Evolutionary conservation across 169 alveolate species (phyloP).

Genomic region (Plasmodium vinckei): DNA sequence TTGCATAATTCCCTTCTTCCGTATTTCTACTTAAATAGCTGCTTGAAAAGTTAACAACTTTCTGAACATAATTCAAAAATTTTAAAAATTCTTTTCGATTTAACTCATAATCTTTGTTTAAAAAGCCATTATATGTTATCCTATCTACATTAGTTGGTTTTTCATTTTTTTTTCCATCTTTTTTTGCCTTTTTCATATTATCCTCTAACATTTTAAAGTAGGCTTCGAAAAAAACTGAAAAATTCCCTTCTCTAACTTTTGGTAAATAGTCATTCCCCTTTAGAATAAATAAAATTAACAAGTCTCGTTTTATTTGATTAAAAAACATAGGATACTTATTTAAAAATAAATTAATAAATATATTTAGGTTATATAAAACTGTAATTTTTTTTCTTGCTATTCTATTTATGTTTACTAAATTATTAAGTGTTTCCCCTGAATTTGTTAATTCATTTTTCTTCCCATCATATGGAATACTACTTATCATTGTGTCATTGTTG

Average conservation of each 20-base stretch:
- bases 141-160: background rate
- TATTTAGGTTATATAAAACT: slow-evolving; percentile 56
- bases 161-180: background rate
- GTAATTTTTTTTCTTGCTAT: slow-evolving; percentile 41
- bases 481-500: background rate
- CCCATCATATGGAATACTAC: background rate
- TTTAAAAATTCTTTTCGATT: slow-evolving; percentile 32
- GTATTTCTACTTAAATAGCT: background rate
- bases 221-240: slow-evolving; percentile 77
- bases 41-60: slow-evolving; percentile 15
- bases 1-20: background rate
- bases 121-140: slow-evolving; percentile 22
- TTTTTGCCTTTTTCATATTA: background rate
- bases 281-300: slow-evolving; percentile 75
- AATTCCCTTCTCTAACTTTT: slow-evolving; percentile 78
- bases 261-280: slow-evolving; percentile 84
- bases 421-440: background rate
- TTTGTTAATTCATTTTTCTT: background rate
- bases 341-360: slow-evolving; percentile 59
- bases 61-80: slow-evolving; percentile 34
- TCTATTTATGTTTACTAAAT: background rate
- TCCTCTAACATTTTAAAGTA: slow-evolving; percentile 71
- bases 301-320: slow-evolving; percentile 64
- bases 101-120: slow-evolving; percentile 11
- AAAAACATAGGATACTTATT: slow-evolving; percentile 34